Conservation (phyloP, 345 rosid genomes). For the Dovyalis caffra region DNA sequence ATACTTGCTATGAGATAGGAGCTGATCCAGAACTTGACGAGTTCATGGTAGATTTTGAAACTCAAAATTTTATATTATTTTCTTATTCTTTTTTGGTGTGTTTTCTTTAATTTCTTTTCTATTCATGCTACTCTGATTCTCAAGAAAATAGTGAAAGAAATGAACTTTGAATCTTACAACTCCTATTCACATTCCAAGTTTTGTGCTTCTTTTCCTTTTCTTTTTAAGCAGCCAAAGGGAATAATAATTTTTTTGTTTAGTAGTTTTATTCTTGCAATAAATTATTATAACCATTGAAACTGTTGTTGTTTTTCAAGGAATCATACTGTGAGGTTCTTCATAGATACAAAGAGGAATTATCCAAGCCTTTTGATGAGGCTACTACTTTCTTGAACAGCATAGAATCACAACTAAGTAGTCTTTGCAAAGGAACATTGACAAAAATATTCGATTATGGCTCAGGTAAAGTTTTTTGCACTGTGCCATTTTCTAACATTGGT, state of each 20-base stretch:
- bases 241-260: not conserved
- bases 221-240: not conserved
- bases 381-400: constrained; percentile 53
- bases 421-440: constrained; percentile 42
- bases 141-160: not conserved
- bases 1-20: constrained; percentile 35
- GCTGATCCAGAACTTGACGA: constrained; percentile 66
- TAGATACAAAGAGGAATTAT: constrained; percentile 58
- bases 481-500: not conserved
- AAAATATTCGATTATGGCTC: constrained; percentile 32
- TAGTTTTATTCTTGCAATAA: not conserved
- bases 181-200: not conserved
- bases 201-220: not conserved
- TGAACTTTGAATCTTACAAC: not conserved
- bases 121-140: not conserved
- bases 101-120: not conserved
- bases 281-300: not conserved
- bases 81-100: not conserved
- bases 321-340: constrained; percentile 59
- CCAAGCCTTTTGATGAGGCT: constrained; percentile 62
- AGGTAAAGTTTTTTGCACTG: constrained; percentile 28
- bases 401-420: constrained; percentile 55
- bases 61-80: not conserved
- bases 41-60: constrained; percentile 47
- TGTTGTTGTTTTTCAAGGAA: constrained; percentile 33